Base-by-base conservation (phyloP, 768 basidiomycete species). In the Rhizopogon vinicolor region DNA sequence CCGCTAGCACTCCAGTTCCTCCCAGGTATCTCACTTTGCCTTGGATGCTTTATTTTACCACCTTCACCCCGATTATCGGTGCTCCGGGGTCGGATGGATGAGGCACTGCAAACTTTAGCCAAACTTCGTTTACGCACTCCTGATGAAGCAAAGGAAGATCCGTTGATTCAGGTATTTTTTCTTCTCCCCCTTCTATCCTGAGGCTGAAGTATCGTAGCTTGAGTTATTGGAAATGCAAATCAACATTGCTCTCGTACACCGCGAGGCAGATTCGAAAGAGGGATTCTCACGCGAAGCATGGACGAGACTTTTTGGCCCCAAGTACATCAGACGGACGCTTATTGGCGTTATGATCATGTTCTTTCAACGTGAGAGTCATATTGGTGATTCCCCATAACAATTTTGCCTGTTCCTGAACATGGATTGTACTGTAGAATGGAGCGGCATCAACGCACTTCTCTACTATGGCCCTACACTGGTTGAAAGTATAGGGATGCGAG, bases 381-480 rank as follows among this genome's bases (percentile, higher is more conserved):
- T 41, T 40, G 50, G 16, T 53, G 51, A 22, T 57, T 51, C 2
- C 13, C 6, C 29, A 37, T 31, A 25, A 25, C 28, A 41, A 25
- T 31, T 33, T 46, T 44, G 31, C 13, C 28, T 22, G 18, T n/a
- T 44, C n/a, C 7, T 28, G 35, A 41, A 16, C 50, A 45, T 33
- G 55, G 10, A 56, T 14, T 3, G 1, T 10, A 16, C 25, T 16
- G 13, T 62, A 92, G 89, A 92, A 72, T 92, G 91, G 91, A 86
- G 84, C 55, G 91, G 91, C 2, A 93, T 92, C 58, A 93, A 92
- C 63, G 89, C 91, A 9, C 65, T 93, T 33, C 73, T 92, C 7
- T 93, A 92, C 62, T 93, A 91, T 60, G 90, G 89, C 0, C 91
- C 91, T 1, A 83, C 82, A 0, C 74, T 93, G 3, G 79, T 91